Base-by-base conservation (phyloP, 768 basidiomycete species). In the Rhodotorula taiwanensis region DNA sequence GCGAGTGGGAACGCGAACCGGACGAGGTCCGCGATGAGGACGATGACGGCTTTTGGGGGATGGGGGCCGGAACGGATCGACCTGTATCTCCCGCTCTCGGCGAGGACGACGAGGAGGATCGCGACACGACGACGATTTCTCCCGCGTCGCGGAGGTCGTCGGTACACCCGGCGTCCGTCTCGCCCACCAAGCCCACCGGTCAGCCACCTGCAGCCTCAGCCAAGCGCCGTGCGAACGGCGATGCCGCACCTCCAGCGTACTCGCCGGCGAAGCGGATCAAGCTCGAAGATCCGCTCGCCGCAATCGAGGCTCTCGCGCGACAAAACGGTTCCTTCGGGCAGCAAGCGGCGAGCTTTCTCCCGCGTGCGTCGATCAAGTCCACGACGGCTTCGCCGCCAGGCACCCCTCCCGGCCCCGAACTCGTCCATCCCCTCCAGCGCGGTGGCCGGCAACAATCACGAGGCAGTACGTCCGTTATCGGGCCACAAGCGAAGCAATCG, bases 11-110 rank as follows among this genome's bases (percentile, higher is more conserved):
- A 25, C 3, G 31, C 16, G 66, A 67, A 4, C 56, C n/a, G 9
- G 66, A 55, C 20, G 77, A 77, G 39, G 68, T 64, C 11, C 76
- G 79, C 47, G 76, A 75, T 7, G 75, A 76, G 0, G 75, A 76
- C 30, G 73, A 74, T 27, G 73, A 75, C 28, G 23, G 45, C 21
- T 75, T 30, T 34, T 65, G 74, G 60, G 75, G 58, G 1, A 25
- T 65, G n/a, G n/a, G 55, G 23, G 36, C 34, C 16, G 64, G 59
- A 18, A 52, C 58, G 2, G 64, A 57, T 30, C 52, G 58, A 0
- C 25, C 52, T 0, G 21, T 31, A 11, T 50, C 49, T 3, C 42
- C 53, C 33, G 44, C 52, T 8, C 33, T 55, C 44, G 20, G 55
- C 52, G 18, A 28, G 13, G 10, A 27, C 53, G 36, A 23, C 34